Evolutionary conservation across 768 basidiomycete genomes (phyloP).

Genomic region (Kwoniella sp.): DNA sequence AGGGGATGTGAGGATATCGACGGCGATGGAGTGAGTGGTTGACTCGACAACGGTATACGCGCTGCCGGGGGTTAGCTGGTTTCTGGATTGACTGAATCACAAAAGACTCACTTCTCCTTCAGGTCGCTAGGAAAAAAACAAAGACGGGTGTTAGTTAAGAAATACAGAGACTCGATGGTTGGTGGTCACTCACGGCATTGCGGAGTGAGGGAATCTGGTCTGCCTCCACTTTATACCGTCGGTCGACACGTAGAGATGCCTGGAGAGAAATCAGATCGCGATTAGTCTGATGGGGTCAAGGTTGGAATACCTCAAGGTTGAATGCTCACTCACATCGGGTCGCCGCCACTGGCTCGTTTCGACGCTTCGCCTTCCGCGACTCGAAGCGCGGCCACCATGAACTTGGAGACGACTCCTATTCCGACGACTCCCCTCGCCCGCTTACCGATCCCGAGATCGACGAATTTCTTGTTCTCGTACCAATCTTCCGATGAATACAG

Average conservation of each 20-base stretch:
- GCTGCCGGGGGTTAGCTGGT: constrained; percentile 20
- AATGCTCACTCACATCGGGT: constrained; percentile 47
- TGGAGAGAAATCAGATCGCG: constrained; percentile 39
- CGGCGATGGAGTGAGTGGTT: constrained; percentile 87
- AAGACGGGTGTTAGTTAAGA: no score
- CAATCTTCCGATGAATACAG: constrained; percentile 86
- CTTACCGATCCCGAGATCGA: constrained; percentile 81
- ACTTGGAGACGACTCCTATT: constrained; percentile 89
- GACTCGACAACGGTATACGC: constrained; percentile 96
- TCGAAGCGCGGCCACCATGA: constrained; percentile 84
- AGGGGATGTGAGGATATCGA: constrained; percentile 79
- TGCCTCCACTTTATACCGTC: constrained; percentile 83
- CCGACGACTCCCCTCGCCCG: constrained; percentile 87
- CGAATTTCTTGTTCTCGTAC: constrained; percentile 69
- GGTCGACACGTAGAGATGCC: constrained; percentile 73
- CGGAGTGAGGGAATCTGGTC: constrained; percentile 82
- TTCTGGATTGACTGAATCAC: neutral
- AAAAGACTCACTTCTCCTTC: constrained; percentile 40
- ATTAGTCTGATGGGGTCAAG: constrained; percentile 41
- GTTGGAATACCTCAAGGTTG: no score
- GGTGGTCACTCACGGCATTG: constrained; percentile 36
- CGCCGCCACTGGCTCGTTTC: constrained; percentile 38
- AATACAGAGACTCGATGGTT: constrained; percentile 2
- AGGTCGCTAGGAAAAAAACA: constrained; percentile 28
- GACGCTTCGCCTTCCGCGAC: constrained; percentile 61